phyloP scores from a whole-genome alignment of 169 alveolate species.

The Haemoproteus tartakovskyi region DNA sequence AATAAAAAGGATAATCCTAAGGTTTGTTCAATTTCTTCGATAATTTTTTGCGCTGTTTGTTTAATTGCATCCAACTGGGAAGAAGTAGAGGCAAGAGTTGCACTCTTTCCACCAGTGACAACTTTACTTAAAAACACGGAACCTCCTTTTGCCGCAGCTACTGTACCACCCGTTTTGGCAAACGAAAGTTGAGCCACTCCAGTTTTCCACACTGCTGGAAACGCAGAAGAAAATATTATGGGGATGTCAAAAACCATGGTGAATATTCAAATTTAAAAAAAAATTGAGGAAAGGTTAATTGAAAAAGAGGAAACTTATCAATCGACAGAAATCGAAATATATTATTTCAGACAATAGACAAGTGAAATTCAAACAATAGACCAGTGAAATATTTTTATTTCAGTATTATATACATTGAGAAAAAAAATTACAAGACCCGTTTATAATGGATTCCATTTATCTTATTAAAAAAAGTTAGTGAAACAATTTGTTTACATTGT shows the following conservation, averaged over 20 bases:
- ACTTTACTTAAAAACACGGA: slow-evolving; percentile 57
- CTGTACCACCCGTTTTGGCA: slow-evolving; percentile 65
- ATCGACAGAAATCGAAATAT: too few species aligned
- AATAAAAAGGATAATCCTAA: slow-evolving; percentile 29
- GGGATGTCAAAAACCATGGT: slow-evolving; percentile 64
- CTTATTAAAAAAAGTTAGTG: too few species aligned
- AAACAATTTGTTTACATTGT: too few species aligned
- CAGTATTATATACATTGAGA: too few species aligned
- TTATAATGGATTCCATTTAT: too few species aligned
- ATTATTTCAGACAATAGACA: too few species aligned
- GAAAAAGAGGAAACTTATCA: too few species aligned
- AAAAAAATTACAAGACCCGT: too few species aligned
- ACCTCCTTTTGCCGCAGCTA: slow-evolving; percentile 59
- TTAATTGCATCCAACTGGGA: slow-evolving; percentile 55
- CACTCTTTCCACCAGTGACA: slow-evolving; percentile 51
- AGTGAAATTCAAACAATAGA: too few species aligned
- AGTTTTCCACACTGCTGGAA: slow-evolving; percentile 62
- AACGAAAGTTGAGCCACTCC: slow-evolving; percentile 64
- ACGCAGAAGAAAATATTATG: slow-evolving; percentile 27
- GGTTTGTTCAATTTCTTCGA: slow-evolving; percentile 63
- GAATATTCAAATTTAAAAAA: too few species aligned
- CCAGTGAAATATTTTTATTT: too few species aligned
- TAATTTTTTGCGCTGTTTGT: slow-evolving; percentile 61
- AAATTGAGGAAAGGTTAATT: too few species aligned
- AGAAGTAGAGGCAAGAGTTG: slow-evolving; percentile 54